Evolutionary conservation across 306 rosid species (phyloP).

Genomic region (Mimosa bimucronata): DNA sequence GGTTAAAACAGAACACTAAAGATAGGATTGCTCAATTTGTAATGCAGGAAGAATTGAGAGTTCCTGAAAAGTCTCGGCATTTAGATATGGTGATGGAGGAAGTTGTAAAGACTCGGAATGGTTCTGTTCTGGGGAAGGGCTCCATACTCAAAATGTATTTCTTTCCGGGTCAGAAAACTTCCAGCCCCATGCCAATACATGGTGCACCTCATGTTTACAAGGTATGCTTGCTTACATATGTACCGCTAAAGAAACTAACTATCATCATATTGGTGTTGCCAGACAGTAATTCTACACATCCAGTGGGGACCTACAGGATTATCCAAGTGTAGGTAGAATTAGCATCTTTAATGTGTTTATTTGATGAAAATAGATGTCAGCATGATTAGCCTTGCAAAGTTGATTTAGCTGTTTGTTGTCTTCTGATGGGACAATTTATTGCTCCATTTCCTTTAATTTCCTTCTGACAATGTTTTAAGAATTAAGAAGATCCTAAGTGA

Average conservation of each 20-base stretch:
- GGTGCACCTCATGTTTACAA: slow-evolving; percentile 88
- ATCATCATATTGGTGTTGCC: slow-evolving; percentile 44
- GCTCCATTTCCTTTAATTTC: not conserved
- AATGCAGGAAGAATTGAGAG: slow-evolving; percentile 81
- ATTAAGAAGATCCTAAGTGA: not conserved
- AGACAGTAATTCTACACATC: slow-evolving; percentile 45
- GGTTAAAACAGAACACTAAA: not conserved
- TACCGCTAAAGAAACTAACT: slow-evolving; percentile 32
- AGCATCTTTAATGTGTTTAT: slow-evolving; percentile 37
- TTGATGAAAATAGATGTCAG: slow-evolving; percentile 5
- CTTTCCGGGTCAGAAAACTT: slow-evolving; percentile 92
- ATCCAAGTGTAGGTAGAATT: slow-evolving; percentile 45
- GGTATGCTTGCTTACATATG: slow-evolving; percentile 50
- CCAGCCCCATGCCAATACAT: slow-evolving; percentile 73
- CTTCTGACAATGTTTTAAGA: not conserved
- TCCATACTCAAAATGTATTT: slow-evolving; percentile 88
- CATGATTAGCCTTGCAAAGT: slow-evolving; percentile 17
- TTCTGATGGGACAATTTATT: not conserved
- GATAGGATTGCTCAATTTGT: slow-evolving; percentile 36
- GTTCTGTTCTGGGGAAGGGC: slow-evolving; percentile 88
- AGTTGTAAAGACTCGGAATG: slow-evolving; percentile 69
- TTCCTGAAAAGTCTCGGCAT: slow-evolving; percentile 79
- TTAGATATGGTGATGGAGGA: slow-evolving; percentile 94
- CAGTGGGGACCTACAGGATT: slow-evolving; percentile 42
- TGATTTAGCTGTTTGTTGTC: not conserved